A percentile compares a stretch with the other conserved stretches of the same genome.
These are phyloP conservation scores for Exophiala alcalophila DNA, from an alignment of 2,329 filamentous ascomycete genomes.

Conservation along the genomic window DNA sequence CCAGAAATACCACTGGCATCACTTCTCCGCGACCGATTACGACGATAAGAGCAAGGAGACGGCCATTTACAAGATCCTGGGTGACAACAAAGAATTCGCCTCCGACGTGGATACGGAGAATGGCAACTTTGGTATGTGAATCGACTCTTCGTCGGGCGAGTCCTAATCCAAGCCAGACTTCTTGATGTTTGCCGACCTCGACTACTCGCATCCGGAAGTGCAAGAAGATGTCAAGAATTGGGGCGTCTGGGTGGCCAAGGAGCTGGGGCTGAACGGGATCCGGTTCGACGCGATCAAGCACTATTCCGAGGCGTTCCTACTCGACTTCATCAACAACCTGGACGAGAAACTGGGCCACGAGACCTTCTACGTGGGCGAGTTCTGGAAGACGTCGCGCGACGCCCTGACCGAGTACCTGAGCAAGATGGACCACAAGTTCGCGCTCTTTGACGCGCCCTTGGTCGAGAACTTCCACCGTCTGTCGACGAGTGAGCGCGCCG, in stretches of 20 bases:
- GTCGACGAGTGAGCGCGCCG: slow-evolving; percentile 53
- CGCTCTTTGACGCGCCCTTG: slow-evolving; percentile 61
- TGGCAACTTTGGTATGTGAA: slow-evolving; percentile 51
- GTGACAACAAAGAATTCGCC: slow-evolving; percentile 58
- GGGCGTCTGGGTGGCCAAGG: slow-evolving; percentile 60
- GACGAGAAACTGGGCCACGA: slow-evolving; percentile 48
- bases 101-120: slow-evolving; percentile 55
- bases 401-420: slow-evolving; percentile 55
- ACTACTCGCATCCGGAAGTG: slow-evolving; percentile 60
- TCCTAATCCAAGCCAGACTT: slow-evolving; percentile 68
- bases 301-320: slow-evolving; percentile 57
- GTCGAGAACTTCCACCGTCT: slow-evolving; percentile 63
- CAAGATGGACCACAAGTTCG: slow-evolving; percentile 56
- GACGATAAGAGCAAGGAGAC: slow-evolving; percentile 53
- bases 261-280: slow-evolving; percentile 59
- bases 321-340: slow-evolving; percentile 56
- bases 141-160: slow-evolving; percentile 31
- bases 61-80: slow-evolving; percentile 60
- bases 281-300: slow-evolving; percentile 67
- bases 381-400: slow-evolving; percentile 56
- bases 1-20: slow-evolving; percentile 59
- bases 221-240: slow-evolving; percentile 58
- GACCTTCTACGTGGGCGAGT: slow-evolving; percentile 54
- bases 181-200: slow-evolving; percentile 64
- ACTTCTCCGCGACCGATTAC: slow-evolving; percentile 62